Evolutionary conservation across 225 moss, liverwort and hornwort species (phyloP).

Genomic region (Climacium dendroides): DNA sequence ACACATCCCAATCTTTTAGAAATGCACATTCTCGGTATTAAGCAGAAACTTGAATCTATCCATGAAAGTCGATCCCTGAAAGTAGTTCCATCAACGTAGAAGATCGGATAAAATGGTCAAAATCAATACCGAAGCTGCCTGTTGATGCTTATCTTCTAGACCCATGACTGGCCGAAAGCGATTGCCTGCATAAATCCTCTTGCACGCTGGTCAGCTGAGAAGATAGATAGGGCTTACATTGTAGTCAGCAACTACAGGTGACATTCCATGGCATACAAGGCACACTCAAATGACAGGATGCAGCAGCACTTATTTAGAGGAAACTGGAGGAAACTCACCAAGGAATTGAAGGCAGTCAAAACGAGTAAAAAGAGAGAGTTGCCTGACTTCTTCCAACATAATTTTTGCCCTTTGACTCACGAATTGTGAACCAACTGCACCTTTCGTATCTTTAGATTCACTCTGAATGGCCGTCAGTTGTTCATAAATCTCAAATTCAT

Average conservation of each 20-base stretch:
- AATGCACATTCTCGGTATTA: not conserved
- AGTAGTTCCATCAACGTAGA: not conserved
- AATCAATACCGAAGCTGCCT: slow-evolving; percentile 25
- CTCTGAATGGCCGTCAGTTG: slow-evolving; percentile 61
- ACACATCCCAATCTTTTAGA: not conserved
- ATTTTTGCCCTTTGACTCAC: slow-evolving; percentile 89
- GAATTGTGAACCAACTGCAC: slow-evolving; percentile 74
- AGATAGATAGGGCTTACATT: not conserved
- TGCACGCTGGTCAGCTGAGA: not conserved
- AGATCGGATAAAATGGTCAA: not conserved
- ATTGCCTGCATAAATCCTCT: slow-evolving; percentile 25
- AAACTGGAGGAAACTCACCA: slow-evolving; percentile 32
- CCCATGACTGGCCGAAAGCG: slow-evolving; percentile 55
- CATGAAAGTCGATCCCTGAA: not conserved
- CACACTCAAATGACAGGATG: not conserved
- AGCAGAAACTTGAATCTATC: not conserved
- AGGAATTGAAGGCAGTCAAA: slow-evolving; percentile 81
- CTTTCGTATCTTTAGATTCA: slow-evolving; percentile 35
- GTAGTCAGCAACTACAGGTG: not conserved
- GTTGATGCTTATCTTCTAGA: slow-evolving; percentile 31
- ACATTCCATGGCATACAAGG: not conserved
- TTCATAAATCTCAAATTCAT: slow-evolving; percentile 84
- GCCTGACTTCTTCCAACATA: slow-evolving; percentile 85
- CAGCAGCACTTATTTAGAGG: not conserved
- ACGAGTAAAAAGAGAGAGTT: slow-evolving; percentile 74